Evolutionary conservation across 208 protist species (phyloP).

Genomic region (Crithidia brevicula): DNA sequence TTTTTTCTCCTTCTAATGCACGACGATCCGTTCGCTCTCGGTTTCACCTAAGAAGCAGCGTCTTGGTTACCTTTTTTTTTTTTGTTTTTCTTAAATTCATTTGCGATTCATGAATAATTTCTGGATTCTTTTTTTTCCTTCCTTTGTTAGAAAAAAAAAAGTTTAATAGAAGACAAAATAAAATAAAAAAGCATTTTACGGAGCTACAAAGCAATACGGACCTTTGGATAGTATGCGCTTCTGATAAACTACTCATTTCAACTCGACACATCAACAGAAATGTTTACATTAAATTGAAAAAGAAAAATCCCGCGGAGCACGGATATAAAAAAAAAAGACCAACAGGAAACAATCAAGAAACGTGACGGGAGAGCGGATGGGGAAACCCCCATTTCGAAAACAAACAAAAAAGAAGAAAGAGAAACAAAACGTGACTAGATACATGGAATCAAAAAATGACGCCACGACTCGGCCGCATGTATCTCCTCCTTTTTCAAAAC

Average conservation of each 20-base stretch:
- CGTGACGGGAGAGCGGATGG: too few species aligned
- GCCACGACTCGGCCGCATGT: too few species aligned
- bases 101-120: not conserved
- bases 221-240: slow-evolving; percentile 16
- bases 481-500: too few species aligned
- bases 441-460: too few species aligned
- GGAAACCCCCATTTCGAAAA: too few species aligned
- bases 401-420: slow-evolving; percentile 17
- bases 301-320: too few species aligned
- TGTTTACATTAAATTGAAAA: too few species aligned
- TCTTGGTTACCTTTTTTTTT: slow-evolving; percentile 2
- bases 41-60: too few species aligned
- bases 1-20: slow-evolving; percentile 12
- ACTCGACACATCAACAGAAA: too few species aligned
- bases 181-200: not conserved
- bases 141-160: not conserved
- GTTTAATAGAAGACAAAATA: not conserved
- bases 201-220: slow-evolving; percentile 20
- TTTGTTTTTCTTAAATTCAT: not conserved
- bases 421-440: not conserved
- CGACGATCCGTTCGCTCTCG: too few species aligned
- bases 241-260: slow-evolving; percentile 7
- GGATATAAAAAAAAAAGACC: slow-evolving; percentile 13
- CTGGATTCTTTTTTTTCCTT: not conserved
- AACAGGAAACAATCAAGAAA: not conserved